These are phyloP conservation scores for Singerocomus rubriflavus DNA, from an alignment of 1,284 basidiomycete genomes.

Conservation along the genomic window DNA sequence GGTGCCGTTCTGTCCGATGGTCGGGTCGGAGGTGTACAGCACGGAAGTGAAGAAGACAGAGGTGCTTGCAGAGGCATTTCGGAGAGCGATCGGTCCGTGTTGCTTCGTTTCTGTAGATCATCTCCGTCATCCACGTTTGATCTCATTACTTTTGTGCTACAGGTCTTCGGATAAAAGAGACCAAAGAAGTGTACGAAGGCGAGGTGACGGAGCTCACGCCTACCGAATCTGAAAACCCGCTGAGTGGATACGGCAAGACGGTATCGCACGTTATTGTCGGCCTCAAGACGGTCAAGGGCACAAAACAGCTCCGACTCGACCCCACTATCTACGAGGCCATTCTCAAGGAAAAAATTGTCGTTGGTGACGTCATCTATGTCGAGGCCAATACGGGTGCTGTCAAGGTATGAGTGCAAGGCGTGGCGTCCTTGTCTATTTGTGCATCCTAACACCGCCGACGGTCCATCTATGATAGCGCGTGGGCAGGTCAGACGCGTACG, in stretches of 20 bases:
- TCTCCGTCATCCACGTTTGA: too few relatives aligned
- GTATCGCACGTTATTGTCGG: constrained; percentile 96
- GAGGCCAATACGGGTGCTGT: constrained; percentile 95
- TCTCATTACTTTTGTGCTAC: too few relatives aligned
- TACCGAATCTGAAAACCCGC: constrained; percentile 91
- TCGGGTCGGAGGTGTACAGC: constrained; percentile 95
- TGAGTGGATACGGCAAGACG: constrained; percentile 97
- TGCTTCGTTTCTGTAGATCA: not conserved
- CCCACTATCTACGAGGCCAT: constrained; percentile 97
- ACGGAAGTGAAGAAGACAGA: constrained; percentile 99
- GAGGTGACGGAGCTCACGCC: constrained; percentile 98
- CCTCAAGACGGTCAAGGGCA: constrained; percentile 97
- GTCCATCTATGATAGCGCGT: constrained; percentile 74
- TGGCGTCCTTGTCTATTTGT: too few relatives aligned
- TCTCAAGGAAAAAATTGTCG: constrained; percentile 94
- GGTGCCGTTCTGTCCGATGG: constrained; percentile 98
- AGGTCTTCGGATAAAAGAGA: constrained; percentile 97
- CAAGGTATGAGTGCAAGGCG: too few relatives aligned
- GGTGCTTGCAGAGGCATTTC: constrained; percentile 93
- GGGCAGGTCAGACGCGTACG: constrained; percentile 96
- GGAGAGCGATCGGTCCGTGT: constrained; percentile 84
- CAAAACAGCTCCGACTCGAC: constrained; percentile 93
- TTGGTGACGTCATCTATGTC: constrained; percentile 97
- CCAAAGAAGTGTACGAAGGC: constrained; percentile 98
- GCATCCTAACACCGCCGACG: too few relatives aligned